phyloP scores from a whole-genome alignment of 225 moss, liverwort and hornwort genomes.

The Thuidium tamariscinum region DNA sequence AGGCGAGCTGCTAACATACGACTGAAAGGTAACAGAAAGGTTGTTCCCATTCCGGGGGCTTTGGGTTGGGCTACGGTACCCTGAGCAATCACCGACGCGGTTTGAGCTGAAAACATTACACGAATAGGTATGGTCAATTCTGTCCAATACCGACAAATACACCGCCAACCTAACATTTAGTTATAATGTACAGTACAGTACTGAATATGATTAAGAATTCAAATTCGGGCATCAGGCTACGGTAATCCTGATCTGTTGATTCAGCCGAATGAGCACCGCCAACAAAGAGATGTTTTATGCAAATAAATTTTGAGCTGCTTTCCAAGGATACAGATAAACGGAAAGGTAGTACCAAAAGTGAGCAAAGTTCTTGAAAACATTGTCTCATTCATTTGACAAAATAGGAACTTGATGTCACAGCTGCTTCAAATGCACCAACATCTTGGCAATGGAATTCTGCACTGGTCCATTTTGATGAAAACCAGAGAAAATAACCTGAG shows the following conservation, averaged over 20 bases:
- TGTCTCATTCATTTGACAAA: neutral
- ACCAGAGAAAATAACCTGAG: conserved; percentile 5
- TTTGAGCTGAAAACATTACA: neutral
- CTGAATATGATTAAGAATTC: neutral
- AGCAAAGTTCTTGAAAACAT: neutral
- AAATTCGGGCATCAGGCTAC: neutral
- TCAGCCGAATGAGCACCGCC: neutral
- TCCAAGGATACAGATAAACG: neutral
- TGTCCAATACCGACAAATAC: neutral
- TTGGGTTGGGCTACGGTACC: neutral
- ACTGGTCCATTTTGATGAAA: conserved; percentile 2
- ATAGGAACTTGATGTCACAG: neutral
- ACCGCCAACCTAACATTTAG: neutral
- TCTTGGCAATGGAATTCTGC: neutral
- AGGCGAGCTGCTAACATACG: no score
- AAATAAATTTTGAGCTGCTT: neutral
- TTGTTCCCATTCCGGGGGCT: neutral
- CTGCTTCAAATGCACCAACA: neutral
- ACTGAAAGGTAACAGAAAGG: neutral
- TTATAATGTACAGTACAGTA: neutral
- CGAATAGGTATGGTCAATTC: neutral
- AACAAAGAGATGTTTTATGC: neutral
- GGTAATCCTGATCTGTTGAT: neutral
- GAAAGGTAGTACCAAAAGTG: neutral
- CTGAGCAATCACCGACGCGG: neutral